Evolutionary conservation across 805 yeast genomes (phyloP).

Genomic region (Blastobotrys terrestris): DNA sequence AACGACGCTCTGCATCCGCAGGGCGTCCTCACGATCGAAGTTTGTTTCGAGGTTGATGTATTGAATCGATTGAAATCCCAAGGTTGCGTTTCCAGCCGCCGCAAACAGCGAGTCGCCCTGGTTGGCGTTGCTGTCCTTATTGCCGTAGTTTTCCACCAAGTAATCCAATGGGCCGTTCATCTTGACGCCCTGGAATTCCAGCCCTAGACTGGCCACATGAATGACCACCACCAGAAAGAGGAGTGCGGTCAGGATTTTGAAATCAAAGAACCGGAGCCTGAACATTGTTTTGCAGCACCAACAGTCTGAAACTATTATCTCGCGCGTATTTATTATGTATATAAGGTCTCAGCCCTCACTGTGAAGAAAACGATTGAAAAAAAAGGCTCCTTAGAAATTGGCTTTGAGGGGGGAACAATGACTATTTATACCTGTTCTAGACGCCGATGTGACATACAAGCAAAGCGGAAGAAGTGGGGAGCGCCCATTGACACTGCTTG

Average conservation of each 20-base stretch:
- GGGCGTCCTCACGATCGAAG: slow-evolving; percentile 14
- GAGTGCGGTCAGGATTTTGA: not conserved
- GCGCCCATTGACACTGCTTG: too few relatives aligned
- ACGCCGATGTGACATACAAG: too few relatives aligned
- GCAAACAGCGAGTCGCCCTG: not conserved
- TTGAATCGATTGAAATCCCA: slow-evolving; percentile 14
- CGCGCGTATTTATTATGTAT: too few relatives aligned
- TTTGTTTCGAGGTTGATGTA: slow-evolving; percentile 11
- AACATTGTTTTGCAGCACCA: too few relatives aligned
- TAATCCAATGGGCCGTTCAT: not conserved
- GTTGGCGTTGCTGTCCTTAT: not conserved
- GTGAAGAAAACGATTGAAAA: too few relatives aligned
- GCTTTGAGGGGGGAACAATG: too few relatives aligned
- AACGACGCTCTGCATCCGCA: slow-evolving; percentile 12
- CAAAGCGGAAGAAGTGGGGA: too few relatives aligned
- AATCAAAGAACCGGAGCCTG: not conserved
- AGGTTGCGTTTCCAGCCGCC: slow-evolving; percentile 12
- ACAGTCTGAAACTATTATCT: too few relatives aligned
- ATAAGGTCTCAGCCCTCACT: too few relatives aligned
- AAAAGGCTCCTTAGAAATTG: too few relatives aligned
- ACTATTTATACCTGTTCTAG: too few relatives aligned
- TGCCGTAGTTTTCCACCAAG: not conserved
- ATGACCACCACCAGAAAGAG: not conserved
- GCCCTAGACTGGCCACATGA: not conserved
- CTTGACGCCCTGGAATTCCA: not conserved